Percentiles rank a stretch among this genome's conserved stretches.
phyloP scores from a whole-genome alignment of 495 filamentous ascomycete species.

The Penicillium ucsense region DNA sequence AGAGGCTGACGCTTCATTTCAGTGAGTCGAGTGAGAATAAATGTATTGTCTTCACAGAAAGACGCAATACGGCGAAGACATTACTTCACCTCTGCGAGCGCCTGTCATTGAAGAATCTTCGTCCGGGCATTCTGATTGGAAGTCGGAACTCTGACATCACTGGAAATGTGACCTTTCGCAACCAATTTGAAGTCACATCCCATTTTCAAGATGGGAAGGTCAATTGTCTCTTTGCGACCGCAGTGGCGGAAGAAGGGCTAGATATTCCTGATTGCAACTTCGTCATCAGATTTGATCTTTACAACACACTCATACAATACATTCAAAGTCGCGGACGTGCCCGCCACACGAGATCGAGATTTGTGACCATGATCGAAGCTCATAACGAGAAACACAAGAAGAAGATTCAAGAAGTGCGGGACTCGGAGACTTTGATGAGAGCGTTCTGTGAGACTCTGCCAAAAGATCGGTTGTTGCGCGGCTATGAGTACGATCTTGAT shows the following conservation, averaged over 20 bases:
- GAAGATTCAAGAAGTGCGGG: slow-evolving; percentile 46
- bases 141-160: slow-evolving; percentile 34
- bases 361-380: slow-evolving; percentile 72
- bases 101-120: slow-evolving; percentile 49
- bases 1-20: slow-evolving; percentile 50
- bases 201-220: slow-evolving; percentile 71
- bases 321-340: slow-evolving; percentile 92
- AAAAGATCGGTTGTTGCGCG: slow-evolving; percentile 60
- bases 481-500: slow-evolving; percentile 40
- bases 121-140: slow-evolving; percentile 59
- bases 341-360: slow-evolving; percentile 62
- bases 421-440: slow-evolving; percentile 51
- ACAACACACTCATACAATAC: slow-evolving; percentile 85
- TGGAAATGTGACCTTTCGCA: slow-evolving; percentile 54
- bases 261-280: slow-evolving; percentile 95
- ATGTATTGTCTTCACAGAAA: slow-evolving; percentile 83
- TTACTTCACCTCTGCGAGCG: slow-evolving; percentile 55
- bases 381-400: slow-evolving; percentile 50
- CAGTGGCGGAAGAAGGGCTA: slow-evolving; percentile 88
- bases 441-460: slow-evolving; percentile 68
- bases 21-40: slow-evolving; percentile 44
- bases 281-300: slow-evolving; percentile 86
- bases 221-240: slow-evolving; percentile 88
- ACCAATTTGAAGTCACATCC: slow-evolving; percentile 67
- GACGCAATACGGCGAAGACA: slow-evolving; percentile 66